Base-by-base conservation (phyloP, 305 asterid species). In the Ilex paraguariensis region DNA sequence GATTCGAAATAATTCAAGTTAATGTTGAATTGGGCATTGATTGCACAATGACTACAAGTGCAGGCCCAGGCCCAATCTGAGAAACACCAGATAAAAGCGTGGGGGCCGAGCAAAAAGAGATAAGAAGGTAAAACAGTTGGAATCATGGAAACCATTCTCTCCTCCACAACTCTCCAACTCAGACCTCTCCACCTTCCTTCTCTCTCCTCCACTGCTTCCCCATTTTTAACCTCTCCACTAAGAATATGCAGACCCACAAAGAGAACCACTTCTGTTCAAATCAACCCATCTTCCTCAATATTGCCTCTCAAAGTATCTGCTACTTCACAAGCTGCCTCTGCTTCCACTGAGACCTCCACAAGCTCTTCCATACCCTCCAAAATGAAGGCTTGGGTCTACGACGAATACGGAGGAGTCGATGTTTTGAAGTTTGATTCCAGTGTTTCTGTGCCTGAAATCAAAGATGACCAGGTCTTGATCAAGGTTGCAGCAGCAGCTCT, bases 401-500 rank as follows among this genome's bases (percentile, higher is more conserved):
- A 70, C 28, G 97, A 89, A 62, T 92, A 92, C 52, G 98, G 97
- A 0, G 82, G 91, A 3, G 79, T 81, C 61, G 95, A 89, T 55
- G 95, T 84, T 30, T 69, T 89, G 88, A 89, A 92, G 79, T 70
- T 87, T 45, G 90, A 80, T 10, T 54, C 77, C 10, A 75, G 65
- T 69, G 82, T 92, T 57, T 62, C 81, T 0, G 92, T 92, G 17
- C 98, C 98, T 54, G 68, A 78, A 40, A 28, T 89, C 13, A 79
- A 76, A 62, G 97, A 85, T 14, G 95, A 92, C 56, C 95, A 89
- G 72, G 97, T 92, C 67, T 61, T 92, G 83, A 66, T 92, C 69
- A 89, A 85, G 81, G 96, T 92, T 10, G 84, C 51, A 55, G 97
- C 97, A 48, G 97, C 98, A 62, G 95, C 93, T 63, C 91, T 92